These are phyloP conservation scores for Leishmania gerbilli DNA, from an alignment of 208 protist genomes.

Conservation along the genomic window DNA sequence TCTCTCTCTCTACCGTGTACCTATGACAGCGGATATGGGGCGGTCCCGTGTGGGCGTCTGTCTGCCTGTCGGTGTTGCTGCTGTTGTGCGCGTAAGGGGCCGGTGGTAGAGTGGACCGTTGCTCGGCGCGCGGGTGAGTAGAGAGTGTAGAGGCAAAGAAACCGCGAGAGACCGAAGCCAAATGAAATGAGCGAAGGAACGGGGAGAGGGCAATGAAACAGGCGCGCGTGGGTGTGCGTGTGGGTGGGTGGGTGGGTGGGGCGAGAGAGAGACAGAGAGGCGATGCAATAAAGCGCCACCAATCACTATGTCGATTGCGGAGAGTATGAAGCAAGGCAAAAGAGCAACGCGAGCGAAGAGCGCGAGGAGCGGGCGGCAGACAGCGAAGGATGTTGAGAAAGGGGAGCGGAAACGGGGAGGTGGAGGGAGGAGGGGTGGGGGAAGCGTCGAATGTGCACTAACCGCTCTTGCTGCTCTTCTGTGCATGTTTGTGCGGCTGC, in stretches of 20 bases:
- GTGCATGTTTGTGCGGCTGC: neutral
- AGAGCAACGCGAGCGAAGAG: neutral
- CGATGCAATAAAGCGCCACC: neutral
- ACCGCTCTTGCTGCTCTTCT: neutral
- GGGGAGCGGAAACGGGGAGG: neutral
- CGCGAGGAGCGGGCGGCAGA: neutral
- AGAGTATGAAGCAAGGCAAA: neutral
- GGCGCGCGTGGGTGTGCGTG: neutral
- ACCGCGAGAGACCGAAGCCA: neutral
- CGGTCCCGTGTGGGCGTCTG: neutral
- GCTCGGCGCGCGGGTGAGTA: neutral
- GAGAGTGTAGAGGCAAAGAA: neutral
- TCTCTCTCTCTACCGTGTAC: neutral
- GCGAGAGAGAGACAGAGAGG: neutral
- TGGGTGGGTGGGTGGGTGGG: neutral
- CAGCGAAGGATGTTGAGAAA: neutral
- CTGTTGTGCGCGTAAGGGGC: neutral
- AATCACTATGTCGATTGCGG: neutral
- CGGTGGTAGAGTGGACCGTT: neutral
- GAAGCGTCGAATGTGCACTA: neutral
- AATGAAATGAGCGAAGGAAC: neutral
- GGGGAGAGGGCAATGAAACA: neutral
- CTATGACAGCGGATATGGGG: neutral
- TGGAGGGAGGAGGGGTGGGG: neutral
- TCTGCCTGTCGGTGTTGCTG: neutral